Evolutionary conservation across 441 rosid genomes (phyloP).

Genomic region (Pelargonium fulgidum): DNA sequence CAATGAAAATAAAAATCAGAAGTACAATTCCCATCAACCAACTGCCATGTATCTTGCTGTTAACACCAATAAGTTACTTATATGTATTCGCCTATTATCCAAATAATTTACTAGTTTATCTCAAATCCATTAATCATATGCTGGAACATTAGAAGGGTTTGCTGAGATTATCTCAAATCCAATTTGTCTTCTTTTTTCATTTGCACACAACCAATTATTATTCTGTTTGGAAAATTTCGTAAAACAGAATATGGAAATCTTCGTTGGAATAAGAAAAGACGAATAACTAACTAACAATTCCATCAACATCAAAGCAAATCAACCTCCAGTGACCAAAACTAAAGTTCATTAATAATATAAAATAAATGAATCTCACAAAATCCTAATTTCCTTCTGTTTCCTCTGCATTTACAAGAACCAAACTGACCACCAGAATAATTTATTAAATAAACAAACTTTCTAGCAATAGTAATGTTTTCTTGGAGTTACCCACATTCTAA

Average conservation of each 20-base stretch:
- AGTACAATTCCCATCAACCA: not conserved
- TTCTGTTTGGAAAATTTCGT: not conserved
- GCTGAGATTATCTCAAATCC: not conserved
- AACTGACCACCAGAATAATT: not conserved
- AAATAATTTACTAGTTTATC: too few relatives aligned
- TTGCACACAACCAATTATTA: not conserved
- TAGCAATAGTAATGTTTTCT: not conserved
- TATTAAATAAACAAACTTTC: not conserved
- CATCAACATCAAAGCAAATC: not conserved
- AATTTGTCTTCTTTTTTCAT: not conserved
- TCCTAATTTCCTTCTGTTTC: not conserved
- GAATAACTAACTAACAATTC: not conserved
- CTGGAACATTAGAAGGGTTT: too few relatives aligned
- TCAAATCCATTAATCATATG: too few relatives aligned
- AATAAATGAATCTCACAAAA: not conserved
- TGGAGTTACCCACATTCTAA: not conserved
- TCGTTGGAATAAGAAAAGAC: not conserved
- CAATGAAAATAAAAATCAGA: not conserved
- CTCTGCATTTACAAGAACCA: not conserved
- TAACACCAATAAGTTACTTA: not conserved
- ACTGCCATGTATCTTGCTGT: not conserved
- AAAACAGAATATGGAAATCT: not conserved
- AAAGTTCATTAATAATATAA: not conserved
- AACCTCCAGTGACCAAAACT: not conserved
- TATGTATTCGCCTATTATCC: not conserved